Evolutionary conservation across 202 grass and related monocot genomes (phyloP), one percentile per base, ranked within the genome.

Genomic region (Musa balbisiana): DNA sequence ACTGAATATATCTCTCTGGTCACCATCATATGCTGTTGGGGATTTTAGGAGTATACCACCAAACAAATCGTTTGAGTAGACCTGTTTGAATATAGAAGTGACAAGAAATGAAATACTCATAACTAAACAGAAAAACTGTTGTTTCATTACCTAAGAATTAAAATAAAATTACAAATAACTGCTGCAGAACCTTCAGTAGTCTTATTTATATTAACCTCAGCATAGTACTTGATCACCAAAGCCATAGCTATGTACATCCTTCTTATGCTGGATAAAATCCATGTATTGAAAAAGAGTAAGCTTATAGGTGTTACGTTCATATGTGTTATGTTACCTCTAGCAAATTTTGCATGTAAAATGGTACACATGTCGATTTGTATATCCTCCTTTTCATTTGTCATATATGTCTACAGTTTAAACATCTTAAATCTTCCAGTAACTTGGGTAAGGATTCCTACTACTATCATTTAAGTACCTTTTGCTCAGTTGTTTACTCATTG

Each of bases 1-100:
- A 83, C 91, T 92, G 81, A 99, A 99, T 43, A 75, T 90, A 83
- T 99, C 91, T 84, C 91, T 90, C 60, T 88, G 87, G 82, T 92
- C 91, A 55, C 65, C 83, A 75, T 99, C 91, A 73, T 84, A 62
- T 8, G 87, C 59, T 55, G 83, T 81, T 74, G 91, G 75, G 26
- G 95, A 83, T 81, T 99, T 91, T 72, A 99, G 78, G 8, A 94
- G 83, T 54, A 94, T 65, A 75, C 85, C 82, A 67, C 95, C 95
- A 83, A 80, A 90, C 49, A 92, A 79, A 75, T 94, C 87, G 49
- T 69, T 77, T 10, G 91, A 94, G 80, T 90, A 84, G 80, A 99
- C 84, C 95, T 99, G 82, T 64, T 85, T 5, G 33, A 80, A 81
- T 64, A 74, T 79, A 76, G 33, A 43, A 43, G 33, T 43, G 26